These are phyloP conservation scores for Leccinellum luteum DNA, from an alignment of 768 basidiomycete genomes.

Conservation along the genomic window DNA sequence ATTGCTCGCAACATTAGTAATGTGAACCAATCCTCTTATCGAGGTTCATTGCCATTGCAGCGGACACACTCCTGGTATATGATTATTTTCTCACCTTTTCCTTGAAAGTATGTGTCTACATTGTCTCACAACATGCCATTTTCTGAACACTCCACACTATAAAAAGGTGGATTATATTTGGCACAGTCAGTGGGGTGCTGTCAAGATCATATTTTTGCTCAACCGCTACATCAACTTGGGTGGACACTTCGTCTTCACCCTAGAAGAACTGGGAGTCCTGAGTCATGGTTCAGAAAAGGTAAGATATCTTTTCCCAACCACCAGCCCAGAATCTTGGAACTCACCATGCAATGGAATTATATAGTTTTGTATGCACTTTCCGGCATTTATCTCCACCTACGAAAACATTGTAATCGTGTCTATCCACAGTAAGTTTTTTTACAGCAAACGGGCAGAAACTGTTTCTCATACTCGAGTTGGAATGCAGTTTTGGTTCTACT, in stretches of 20 bases:
- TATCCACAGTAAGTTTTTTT: background rate
- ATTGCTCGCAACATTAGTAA: no score
- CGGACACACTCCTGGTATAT: conserved; percentile 9
- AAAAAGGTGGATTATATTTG: conserved; percentile 9
- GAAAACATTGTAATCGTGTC: background rate
- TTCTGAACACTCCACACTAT: background rate
- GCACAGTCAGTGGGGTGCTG: conserved; percentile 6
- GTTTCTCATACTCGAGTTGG: background rate
- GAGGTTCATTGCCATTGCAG: background rate
- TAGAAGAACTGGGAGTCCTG: conserved; percentile 16
- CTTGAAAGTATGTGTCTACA: conserved; percentile 13
- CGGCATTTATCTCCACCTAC: background rate
- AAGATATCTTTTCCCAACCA: background rate
- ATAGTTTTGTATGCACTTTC: background rate
- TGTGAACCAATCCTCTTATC: no score
- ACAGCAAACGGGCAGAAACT: background rate
- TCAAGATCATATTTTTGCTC: conserved; percentile 15
- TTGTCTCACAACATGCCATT: background rate
- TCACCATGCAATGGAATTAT: no score
- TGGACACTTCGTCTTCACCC: conserved; percentile 4
- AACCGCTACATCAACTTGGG: conserved; percentile 17
- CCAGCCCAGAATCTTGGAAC: background rate
- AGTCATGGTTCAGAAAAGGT: conserved; percentile 12
- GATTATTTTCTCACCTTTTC: conserved; percentile 17
- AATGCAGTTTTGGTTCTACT: background rate